Percentiles rank a stretch among this genome's conserved stretches.
Conservation (phyloP, 2,329 filamentous ascomycete genomes). For the Ophiostoma piceae region DNA sequence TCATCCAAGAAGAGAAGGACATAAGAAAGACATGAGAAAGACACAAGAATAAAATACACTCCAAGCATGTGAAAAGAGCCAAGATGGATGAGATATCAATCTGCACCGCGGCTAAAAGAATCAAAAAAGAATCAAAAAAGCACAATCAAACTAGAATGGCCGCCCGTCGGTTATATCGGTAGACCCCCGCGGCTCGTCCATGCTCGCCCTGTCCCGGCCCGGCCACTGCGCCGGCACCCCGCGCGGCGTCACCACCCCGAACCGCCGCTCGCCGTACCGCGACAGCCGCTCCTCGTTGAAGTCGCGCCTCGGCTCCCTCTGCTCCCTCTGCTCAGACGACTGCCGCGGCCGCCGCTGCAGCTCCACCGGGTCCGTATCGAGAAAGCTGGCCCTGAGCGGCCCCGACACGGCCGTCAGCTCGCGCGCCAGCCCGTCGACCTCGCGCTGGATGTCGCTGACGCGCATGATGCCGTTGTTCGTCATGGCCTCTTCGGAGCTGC, state of each 20-base stretch:
- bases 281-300: constrained; percentile 31
- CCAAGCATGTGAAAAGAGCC: constrained; percentile 1
- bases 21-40: neutral
- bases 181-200: neutral
- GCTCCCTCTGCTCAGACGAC: neutral
- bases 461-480: neutral
- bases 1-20: neutral
- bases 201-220: neutral
- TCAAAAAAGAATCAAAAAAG: no score
- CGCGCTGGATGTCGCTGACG: neutral
- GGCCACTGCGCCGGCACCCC: neutral
- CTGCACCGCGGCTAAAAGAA: neutral
- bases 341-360: neutral
- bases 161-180: neutral
- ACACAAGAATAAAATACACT: neutral
- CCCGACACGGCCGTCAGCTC: neutral
- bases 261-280: constrained; percentile 30
- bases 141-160: constrained; percentile 4
- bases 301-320: constrained; percentile 21
- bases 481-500: neutral
- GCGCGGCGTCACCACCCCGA: constrained; percentile 22
- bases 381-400: neutral
- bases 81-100: neutral
- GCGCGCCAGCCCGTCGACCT: neutral
- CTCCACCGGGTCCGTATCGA: neutral